phyloP scores from a whole-genome alignment of 192 early-diverging fungal species.

The Helicostylum pulchrum region DNA sequence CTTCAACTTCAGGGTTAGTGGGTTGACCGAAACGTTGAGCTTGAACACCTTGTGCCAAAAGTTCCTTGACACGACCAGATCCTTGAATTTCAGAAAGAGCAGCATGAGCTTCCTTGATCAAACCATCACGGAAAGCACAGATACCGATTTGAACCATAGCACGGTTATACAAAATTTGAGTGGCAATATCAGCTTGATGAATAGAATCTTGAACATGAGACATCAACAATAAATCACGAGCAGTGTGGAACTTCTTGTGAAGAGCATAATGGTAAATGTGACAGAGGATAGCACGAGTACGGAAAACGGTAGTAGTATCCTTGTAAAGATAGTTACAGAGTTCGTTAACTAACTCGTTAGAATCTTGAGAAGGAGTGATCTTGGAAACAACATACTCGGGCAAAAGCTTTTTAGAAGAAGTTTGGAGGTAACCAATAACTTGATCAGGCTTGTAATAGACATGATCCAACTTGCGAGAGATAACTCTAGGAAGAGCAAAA shows the following conservation, averaged over 20 bases:
- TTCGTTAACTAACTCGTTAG: conserved; percentile 65
- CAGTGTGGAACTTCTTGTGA: conserved; percentile 89
- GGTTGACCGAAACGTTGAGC: conserved; percentile 67
- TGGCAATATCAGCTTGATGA: conserved; percentile 81
- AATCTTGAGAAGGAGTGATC: conserved; percentile 45
- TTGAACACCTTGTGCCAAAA: conserved; percentile 81
- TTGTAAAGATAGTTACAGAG: conserved; percentile 92
- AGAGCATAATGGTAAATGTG: conserved; percentile 98
- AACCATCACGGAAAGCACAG: conserved; percentile 92
- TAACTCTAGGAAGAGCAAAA: conserved; percentile 65
- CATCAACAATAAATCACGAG: conserved; percentile 97
- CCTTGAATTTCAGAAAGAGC: conserved; percentile 87
- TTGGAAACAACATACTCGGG: conserved; percentile 42
- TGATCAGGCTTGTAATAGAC: conserved; percentile 97
- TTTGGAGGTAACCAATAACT: conserved; percentile 76
- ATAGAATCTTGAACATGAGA: conserved; percentile 96
- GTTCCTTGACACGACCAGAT: conserved; percentile 84
- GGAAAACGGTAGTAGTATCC: conserved; percentile 74
- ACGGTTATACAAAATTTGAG: conserved; percentile 96
- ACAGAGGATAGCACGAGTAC: conserved; percentile 93
- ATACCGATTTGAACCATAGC: conserved; percentile 94
- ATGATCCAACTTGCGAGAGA: conserved; percentile 90
- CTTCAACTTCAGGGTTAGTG: conserved; percentile 78
- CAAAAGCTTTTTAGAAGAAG: conserved; percentile 43
- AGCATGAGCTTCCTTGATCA: conserved; percentile 85